Evolutionary conservation across 441 rosid genomes (phyloP).

Genomic region (Pelargonium australe): DNA sequence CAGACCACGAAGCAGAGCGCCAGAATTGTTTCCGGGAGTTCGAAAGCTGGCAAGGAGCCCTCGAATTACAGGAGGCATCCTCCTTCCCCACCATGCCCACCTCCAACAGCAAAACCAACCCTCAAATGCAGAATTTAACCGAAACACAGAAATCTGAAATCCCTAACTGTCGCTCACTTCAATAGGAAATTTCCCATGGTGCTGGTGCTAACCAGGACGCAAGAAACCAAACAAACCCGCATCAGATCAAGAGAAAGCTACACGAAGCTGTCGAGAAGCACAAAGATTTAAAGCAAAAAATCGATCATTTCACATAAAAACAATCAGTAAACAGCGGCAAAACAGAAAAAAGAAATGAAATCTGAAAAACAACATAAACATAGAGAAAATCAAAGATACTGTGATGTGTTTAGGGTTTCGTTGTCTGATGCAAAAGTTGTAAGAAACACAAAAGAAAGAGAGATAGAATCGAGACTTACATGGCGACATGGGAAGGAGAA

Average conservation of each 20-base stretch:
- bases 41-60: conserved; percentile 45
- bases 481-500: neutral
- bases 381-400: neutral
- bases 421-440: neutral
- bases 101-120: conserved; percentile 12
- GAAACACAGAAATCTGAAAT: conserved; percentile 22
- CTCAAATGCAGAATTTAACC: neutral
- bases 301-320: neutral
- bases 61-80: conserved; percentile 48
- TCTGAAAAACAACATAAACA: neutral
- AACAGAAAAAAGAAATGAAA: neutral
- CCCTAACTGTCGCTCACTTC: neutral
- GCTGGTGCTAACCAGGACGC: neutral
- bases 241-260: conserved; percentile 7
- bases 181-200: neutral
- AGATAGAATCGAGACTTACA: neutral
- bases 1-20: conserved; percentile 97
- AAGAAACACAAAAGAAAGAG: neutral
- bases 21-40: conserved; percentile 70
- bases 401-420: conserved; percentile 3
- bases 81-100: conserved; percentile 82
- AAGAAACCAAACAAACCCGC: neutral
- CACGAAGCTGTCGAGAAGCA: neutral
- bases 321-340: neutral
- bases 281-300: neutral